Percentiles rank a stretch among this genome's conserved stretches.
Evolutionary conservation across 768 basidiomycete species (phyloP).

Genomic region (Termitomyces sp.): DNA sequence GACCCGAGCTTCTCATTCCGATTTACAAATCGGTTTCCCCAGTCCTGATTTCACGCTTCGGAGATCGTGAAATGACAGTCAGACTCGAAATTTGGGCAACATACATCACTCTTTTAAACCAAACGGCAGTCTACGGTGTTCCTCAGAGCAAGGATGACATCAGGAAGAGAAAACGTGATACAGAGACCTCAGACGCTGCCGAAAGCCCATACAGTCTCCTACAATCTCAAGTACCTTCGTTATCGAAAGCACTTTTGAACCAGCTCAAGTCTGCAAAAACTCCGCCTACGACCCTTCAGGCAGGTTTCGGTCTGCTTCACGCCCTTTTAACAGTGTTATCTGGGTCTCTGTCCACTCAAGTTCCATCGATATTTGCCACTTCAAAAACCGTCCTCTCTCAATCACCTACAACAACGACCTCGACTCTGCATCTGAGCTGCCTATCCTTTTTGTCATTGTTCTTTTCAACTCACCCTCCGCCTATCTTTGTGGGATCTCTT

Average conservation of each 20-base stretch:
- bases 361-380: constrained; percentile 56
- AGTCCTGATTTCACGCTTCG: constrained; percentile 84
- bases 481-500: constrained; percentile 57
- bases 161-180: constrained; percentile 74
- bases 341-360: constrained; percentile 73
- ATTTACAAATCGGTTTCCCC: constrained; percentile 86
- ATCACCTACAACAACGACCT: constrained; percentile 68
- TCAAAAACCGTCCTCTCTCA: constrained; percentile 63
- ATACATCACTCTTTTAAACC: constrained; percentile 75
- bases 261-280: constrained; percentile 85
- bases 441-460: constrained; percentile 83
- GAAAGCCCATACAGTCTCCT: constrained; percentile 73
- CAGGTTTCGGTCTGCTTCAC: constrained; percentile 78
- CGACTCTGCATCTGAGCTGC: constrained; percentile 77
- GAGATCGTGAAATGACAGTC: constrained; percentile 94
- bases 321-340: constrained; percentile 75
- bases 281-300: constrained; percentile 69
- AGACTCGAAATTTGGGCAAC: constrained; percentile 89
- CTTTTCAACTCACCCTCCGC: constrained; percentile 64
- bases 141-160: constrained; percentile 48
- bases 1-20: constrained; percentile 76
- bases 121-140: constrained; percentile 74
- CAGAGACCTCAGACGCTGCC: constrained; percentile 68
- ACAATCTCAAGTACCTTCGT: constrained; percentile 65
- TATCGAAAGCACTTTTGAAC: constrained; percentile 78